A percentile compares a stretch with the other conserved stretches of the same genome.
phyloP scores from a whole-genome alignment of 2,329 filamentous ascomycete genomes.

The Aspergillus cejpii region DNA sequence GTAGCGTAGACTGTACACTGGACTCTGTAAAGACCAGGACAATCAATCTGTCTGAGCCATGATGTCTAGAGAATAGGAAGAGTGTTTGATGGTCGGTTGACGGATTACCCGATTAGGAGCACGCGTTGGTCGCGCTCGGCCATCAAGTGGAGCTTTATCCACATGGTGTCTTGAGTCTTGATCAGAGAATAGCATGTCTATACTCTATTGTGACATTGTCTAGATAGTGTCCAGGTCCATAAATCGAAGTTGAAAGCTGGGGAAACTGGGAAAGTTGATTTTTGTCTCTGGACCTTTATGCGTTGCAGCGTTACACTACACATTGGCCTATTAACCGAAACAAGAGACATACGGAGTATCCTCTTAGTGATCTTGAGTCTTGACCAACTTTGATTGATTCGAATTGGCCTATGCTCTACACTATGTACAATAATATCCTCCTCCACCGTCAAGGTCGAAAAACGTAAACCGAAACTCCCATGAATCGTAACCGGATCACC shows the following conservation, averaged over 20 bases:
- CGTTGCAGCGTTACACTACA: no score
- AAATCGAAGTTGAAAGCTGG: no score
- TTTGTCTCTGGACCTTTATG: background rate
- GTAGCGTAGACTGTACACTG: no score
- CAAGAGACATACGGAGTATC: no score
- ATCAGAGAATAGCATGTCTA: no score
- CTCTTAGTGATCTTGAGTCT: no score
- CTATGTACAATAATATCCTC: background rate
- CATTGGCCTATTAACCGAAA: no score
- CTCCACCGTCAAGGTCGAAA: background rate
- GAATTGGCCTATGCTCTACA: background rate
- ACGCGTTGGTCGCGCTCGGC: background rate
- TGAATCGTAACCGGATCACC: background rate
- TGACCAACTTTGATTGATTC: background rate
- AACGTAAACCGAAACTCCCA: background rate
- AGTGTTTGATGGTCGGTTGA: background rate
- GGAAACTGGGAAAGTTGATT: background rate
- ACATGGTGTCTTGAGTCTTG: no score
- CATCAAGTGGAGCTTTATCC: no score
- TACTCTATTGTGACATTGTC: no score
- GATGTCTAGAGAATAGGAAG: background rate
- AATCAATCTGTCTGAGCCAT: background rate
- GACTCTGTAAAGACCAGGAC: no score
- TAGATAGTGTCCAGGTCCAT: no score
- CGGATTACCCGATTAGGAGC: constrained; percentile 5